Evolutionary conservation across 257 asterid genomes (phyloP).

Genomic region (Paulownia fortunei): DNA sequence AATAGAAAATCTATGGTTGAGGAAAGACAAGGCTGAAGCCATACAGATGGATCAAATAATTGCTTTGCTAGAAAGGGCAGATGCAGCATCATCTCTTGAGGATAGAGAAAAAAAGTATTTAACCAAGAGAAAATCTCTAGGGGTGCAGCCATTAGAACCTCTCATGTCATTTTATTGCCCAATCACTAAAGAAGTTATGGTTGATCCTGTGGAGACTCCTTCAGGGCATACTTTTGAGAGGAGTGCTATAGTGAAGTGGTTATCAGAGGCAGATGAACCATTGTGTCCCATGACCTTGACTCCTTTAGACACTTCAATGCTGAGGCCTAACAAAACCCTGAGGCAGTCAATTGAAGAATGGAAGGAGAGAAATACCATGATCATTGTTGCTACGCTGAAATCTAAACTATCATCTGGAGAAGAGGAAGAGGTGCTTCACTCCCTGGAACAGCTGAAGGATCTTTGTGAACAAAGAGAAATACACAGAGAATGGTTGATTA

Average conservation of each 20-base stretch:
- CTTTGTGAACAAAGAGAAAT: slow-evolving; percentile 64
- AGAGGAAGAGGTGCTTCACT: slow-evolving; percentile 52
- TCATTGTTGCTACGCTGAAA: slow-evolving; percentile 53
- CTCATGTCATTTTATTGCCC: slow-evolving; percentile 66
- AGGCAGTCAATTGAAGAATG: slow-evolving; percentile 80
- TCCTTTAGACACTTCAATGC: slow-evolving; percentile 51
- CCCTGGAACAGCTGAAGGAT: slow-evolving; percentile 50
- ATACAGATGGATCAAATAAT: slow-evolving; percentile 75
- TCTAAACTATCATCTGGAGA: slow-evolving; percentile 42
- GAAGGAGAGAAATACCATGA: slow-evolving; percentile 74
- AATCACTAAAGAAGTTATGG: slow-evolving; percentile 65
- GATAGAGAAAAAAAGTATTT: slow-evolving; percentile 62
- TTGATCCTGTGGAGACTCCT: slow-evolving; percentile 73
- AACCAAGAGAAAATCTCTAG: slow-evolving; percentile 55
- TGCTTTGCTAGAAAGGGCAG: slow-evolving; percentile 62
- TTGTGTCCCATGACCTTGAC: slow-evolving; percentile 58
- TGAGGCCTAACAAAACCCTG: slow-evolving; percentile 70
- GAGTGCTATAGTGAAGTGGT: slow-evolving; percentile 66
- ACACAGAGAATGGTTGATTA: slow-evolving; percentile 65
- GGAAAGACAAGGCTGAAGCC: slow-evolving; percentile 68
- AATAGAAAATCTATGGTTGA: slow-evolving; percentile 51
- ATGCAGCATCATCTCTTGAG: slow-evolving; percentile 52
- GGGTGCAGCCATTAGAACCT: slow-evolving; percentile 59
- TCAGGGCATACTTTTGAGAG: slow-evolving; percentile 69
- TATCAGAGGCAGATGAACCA: slow-evolving; percentile 43